A percentile compares a stretch with the other conserved stretches of the same genome.
These are phyloP conservation scores for Linderniella brevidens DNA, from an alignment of 257 asterid genomes.

Conservation along the genomic window DNA sequence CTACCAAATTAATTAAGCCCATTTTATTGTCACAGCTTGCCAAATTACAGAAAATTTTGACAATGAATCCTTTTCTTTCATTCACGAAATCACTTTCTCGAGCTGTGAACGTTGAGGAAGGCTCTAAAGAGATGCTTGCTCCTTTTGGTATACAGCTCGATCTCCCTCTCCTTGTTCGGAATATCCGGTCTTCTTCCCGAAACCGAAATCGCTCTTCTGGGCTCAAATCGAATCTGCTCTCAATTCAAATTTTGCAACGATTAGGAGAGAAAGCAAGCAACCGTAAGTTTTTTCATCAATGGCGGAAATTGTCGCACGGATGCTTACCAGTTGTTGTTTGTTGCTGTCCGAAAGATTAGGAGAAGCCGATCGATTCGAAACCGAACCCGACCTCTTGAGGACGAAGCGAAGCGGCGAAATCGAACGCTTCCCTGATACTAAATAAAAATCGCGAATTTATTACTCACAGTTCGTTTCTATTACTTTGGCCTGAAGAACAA, in stretches of 20 bases:
- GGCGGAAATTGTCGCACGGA: too few species aligned
- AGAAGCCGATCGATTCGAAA: slow-evolving; percentile 25
- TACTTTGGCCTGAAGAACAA: too few species aligned
- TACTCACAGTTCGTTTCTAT: too few species aligned
- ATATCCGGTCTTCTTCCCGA: slow-evolving; percentile 18
- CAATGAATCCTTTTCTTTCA: too few species aligned
- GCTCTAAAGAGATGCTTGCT: slow-evolving; percentile 40
- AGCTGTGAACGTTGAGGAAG: slow-evolving; percentile 24
- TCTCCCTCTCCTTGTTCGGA: slow-evolving; percentile 18
- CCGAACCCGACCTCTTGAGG: slow-evolving; percentile 26
- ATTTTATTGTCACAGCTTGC: too few species aligned
- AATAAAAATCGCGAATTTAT: too few species aligned
- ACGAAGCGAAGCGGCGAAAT: slow-evolving; percentile 37
- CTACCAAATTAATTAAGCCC: too few species aligned
- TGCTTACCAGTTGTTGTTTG: slow-evolving; percentile 28
- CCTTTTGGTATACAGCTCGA: slow-evolving; percentile 27
- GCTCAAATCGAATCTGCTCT: slow-evolving; percentile 35
- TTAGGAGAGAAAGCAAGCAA: background rate
- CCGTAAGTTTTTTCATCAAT: background rate
- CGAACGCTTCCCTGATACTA: slow-evolving; percentile 25
- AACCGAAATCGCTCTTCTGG: slow-evolving; percentile 22
- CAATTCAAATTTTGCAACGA: background rate
- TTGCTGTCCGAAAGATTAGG: slow-evolving; percentile 15
- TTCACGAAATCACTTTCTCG: slow-evolving; percentile 20
- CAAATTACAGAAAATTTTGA: too few species aligned